phyloP scores from a whole-genome alignment of 116 monocot species.

The Cymodocea nodosa region DNA sequence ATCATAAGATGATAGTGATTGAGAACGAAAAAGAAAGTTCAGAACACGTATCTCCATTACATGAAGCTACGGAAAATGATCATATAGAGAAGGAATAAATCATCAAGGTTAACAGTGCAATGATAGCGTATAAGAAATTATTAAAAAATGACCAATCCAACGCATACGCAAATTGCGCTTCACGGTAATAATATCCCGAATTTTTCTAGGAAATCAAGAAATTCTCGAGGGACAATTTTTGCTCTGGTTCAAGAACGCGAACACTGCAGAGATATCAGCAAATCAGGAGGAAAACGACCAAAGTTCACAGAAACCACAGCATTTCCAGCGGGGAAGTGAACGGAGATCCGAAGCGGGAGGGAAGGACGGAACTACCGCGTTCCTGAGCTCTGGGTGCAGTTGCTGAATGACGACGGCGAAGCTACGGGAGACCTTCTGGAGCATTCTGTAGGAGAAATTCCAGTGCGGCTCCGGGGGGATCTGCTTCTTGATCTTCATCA shows the following conservation, averaged over 20 bases:
- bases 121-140: background rate
- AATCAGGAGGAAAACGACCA: no score
- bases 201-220: no score
- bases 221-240: no score
- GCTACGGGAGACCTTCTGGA: constrained; percentile 79
- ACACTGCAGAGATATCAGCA: no score
- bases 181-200: no score
- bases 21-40: background rate
- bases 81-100: background rate
- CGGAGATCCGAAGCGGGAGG: no score
- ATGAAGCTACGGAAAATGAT: background rate
- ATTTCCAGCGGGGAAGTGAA: no score
- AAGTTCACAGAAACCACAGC: no score
- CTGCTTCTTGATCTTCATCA: constrained; percentile 39
- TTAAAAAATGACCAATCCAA: no score
- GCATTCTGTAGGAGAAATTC: constrained; percentile 80
- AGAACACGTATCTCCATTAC: background rate
- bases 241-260: no score
- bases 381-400: constrained; percentile 63
- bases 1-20: constrained; percentile 2
- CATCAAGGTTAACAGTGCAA: background rate
- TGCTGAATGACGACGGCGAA: constrained; percentile 95
- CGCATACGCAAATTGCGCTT: no score
- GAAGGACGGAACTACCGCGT: constrained; percentile 35
- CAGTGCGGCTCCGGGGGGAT: constrained; percentile 80